These are phyloP conservation scores for Trichoderma atrobrunneum DNA, from an alignment of 2,329 filamentous ascomycete genomes.

Conservation along the genomic window DNA sequence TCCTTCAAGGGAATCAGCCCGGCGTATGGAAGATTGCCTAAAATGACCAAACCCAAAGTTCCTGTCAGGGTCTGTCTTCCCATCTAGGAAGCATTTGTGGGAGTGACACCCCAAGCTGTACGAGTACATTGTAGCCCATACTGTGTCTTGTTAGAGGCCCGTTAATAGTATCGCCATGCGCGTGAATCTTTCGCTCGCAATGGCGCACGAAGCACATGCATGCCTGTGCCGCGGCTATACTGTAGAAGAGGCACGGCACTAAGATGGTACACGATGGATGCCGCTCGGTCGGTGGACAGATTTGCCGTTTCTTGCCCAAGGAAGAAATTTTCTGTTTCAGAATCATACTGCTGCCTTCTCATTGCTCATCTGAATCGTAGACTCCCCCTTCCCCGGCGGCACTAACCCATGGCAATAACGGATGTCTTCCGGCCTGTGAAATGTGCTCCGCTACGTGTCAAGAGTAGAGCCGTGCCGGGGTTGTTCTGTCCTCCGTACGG, in stretches of 20 bases:
- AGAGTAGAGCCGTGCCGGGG: slow-evolving; percentile 13
- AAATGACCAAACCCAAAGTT: neutral
- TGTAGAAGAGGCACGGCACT: neutral
- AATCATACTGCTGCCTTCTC: neutral
- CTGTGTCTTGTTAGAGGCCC: neutral
- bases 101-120: neutral
- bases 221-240: slow-evolving; percentile 1
- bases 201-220: neutral
- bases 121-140: neutral
- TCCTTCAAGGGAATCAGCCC: neutral
- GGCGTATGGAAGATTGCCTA: neutral
- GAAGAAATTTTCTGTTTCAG: neutral
- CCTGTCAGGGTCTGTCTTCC: neutral
- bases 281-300: neutral
- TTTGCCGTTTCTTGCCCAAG: neutral
- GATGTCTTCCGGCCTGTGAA: slow-evolving; percentile 10
- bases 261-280: neutral
- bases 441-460: slow-evolving; percentile 14
- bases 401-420: slow-evolving; percentile 3
- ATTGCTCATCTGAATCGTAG: neutral
- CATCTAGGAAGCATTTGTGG: neutral
- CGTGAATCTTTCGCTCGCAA: neutral
- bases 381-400: neutral
- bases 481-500: slow-evolving; percentile 1
- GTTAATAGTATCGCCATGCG: neutral